Percentiles rank a stretch among this genome's conserved stretches.
phyloP scores from a whole-genome alignment of 805 yeast genomes.

The Clavispora carvajalis region DNA sequence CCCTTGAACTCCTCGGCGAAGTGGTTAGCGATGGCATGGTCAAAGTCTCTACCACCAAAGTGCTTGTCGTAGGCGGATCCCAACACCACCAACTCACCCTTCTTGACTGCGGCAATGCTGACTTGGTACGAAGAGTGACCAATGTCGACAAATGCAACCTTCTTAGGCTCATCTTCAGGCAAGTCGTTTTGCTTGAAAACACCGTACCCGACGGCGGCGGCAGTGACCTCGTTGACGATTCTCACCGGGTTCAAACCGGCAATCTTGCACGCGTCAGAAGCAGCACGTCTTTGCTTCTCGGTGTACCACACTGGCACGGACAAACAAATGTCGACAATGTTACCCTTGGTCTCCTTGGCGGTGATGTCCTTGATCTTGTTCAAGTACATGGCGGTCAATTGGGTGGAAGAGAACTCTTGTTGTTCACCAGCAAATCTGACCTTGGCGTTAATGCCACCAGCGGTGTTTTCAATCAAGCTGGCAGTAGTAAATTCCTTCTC shows the following conservation, averaged over 20 bases:
- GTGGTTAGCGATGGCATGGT: conserved; percentile 88
- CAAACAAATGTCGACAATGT: conserved; percentile 80
- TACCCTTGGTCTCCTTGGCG: conserved; percentile 73
- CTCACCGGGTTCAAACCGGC: conserved; percentile 98
- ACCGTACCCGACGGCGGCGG: conserved; percentile 99
- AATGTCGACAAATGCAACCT: conserved; percentile 90
- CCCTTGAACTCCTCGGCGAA: conserved; percentile 88
- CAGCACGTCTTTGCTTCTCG: conserved; percentile 94
- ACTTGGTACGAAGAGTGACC: conserved; percentile 96
- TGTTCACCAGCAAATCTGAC: conserved; percentile 80
- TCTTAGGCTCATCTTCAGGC: conserved; percentile 89
- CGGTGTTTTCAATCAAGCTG: conserved; percentile 61
- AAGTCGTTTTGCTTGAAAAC: conserved; percentile 90
- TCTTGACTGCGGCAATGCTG: conserved; percentile 83
- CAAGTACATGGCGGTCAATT: conserved; percentile 91
- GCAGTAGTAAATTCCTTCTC: conserved; percentile 75
- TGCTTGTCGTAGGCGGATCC: conserved; percentile 92
- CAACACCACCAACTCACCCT: conserved; percentile 90
- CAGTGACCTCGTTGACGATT: conserved; percentile 94
- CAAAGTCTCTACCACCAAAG: conserved; percentile 98
- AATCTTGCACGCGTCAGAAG: conserved; percentile 89
- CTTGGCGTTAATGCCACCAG: conserved; percentile 77
- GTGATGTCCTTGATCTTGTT: conserved; percentile 83
- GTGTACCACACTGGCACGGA: conserved; percentile 98
- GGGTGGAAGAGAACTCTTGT: conserved; percentile 77